Evolutionary conservation across 169 alveolate genomes (phyloP).

Genomic region (Perkinsus marinus): DNA sequence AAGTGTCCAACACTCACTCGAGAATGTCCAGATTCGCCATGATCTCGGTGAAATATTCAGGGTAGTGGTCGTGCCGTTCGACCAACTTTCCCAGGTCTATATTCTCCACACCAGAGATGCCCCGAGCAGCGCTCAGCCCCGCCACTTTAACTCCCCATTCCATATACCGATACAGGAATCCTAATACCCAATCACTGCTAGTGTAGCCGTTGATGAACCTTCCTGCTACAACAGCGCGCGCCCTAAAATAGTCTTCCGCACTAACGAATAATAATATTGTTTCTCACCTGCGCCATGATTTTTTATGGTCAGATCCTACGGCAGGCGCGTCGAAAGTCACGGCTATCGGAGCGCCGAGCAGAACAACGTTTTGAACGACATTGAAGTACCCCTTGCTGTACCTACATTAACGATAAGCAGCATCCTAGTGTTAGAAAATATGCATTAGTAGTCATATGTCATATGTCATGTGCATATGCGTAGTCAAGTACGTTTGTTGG

Average conservation of each 20-base stretch:
- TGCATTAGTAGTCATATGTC: too few species aligned
- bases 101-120: conserved; percentile 33
- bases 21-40: neutral
- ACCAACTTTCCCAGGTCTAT: conserved; percentile 27
- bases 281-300: conserved; percentile 5
- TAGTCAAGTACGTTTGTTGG: too few species aligned
- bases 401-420: neutral
- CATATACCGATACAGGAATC: conserved; percentile 72
- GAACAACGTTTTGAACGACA: neutral
- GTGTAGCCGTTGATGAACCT: conserved; percentile 68
- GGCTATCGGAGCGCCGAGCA: neutral
- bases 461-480: too few species aligned
- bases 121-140: conserved; percentile 29
- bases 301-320: neutral
- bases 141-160: conserved; percentile 60
- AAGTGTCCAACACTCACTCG: neutral
- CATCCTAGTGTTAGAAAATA: too few species aligned
- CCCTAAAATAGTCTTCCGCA: conserved; percentile 56
- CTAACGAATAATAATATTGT: neutral
- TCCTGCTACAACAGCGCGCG: conserved; percentile 70
- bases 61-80: conserved; percentile 29
- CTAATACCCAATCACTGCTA: conserved; percentile 71
- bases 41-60: neutral
- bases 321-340: conserved; percentile 1
- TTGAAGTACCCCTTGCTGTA: neutral